Evolutionary conservation across 2,329 filamentous ascomycete genomes (phyloP), one percentile per base, ranked within the genome.

Genomic region (Cytospora leucostoma): DNA sequence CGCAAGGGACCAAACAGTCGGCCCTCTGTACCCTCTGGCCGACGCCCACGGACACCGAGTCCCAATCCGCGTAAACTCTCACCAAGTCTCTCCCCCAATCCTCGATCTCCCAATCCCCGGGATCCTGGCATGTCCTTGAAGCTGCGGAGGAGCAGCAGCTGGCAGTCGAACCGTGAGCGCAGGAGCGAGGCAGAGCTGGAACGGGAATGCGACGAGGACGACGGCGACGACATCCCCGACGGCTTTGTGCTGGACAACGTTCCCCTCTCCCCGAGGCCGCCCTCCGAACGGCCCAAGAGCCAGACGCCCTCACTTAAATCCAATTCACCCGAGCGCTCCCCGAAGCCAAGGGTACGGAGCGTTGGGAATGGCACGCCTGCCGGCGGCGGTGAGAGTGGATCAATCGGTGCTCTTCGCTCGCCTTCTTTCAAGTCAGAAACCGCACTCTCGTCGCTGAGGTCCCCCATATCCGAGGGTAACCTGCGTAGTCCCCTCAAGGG

Each of bases 231-330:
- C 63, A 88, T 95, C 35, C 91, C 91, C 0, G 90, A 93, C 33
- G 90, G 91, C 60, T 84, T 91, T 32, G 83, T 93, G 59, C 83
- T 95, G 54, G 90, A 92, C 76, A 95, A 95, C 67, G 88, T 95
- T 2, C 91, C 91, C 6, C 86, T 95, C 53, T 93, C 91, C 0
- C 91, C 91, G n/a, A 81, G 87, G 2, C 86, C 86, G 1, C 78
- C 79, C 1, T 78, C 78, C 32, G 84, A 88, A 66, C 80, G 87
- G 17, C 76, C 82, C 0, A 78, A 78, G 7, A 88, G 83, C 71
- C 77, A 79, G 47, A 78, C 83, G 1, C 72, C 79, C 3, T 88
- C 86, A 0, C 27, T 27, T 4, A 76, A 82, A 6, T 79, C 82
- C 0, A 78, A 81, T 3, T 86, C 84, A 0, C 84, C 83, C 0